Evolutionary conservation across 495 filamentous ascomycete genomes (phyloP), one percentile per base, ranked within the genome.

Genomic region (Penicillium samsonianum): DNA sequence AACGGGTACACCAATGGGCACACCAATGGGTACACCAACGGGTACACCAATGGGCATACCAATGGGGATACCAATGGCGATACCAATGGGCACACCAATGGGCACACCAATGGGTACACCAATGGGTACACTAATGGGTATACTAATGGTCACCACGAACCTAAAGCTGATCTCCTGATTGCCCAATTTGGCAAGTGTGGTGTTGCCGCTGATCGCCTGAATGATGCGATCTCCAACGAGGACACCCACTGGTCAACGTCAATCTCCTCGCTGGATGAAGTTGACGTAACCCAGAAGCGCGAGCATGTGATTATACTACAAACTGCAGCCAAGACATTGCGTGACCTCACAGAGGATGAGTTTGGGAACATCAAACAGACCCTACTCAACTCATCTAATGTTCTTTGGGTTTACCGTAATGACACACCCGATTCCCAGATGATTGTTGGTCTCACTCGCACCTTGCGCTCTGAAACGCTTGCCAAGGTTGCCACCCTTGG

Each of bases 401-500:
- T 76, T 0, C 60, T 85, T 11, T 85, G 82, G 82, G 73, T 80
- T 20, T 79, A 80, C 50, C 70, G 73, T 11, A 76, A 68, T 4
- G 66, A 71, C 1, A 71, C 67, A 20, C 80, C 82, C 16, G 73
- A 82, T 28, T 67, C 73, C 25, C 78, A 81, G 59, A 82, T 84
- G 76, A 68, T 80, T n/a, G 67, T 74, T 12, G 82, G 82, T 47
- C 56, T 83, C 9, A 77, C 76, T 45, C 67, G 82, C 35, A 80
- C 78, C 28, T 75, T 83, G 51, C 78, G 80, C 0, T 82, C 80
- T 0, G 82, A 84, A 62, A 65, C 77, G 0, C 60, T 77, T n/a
- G 67, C 80, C 23, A 80, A 78, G 42, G 79, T 82, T 41, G 75
- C 76, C 5, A 82, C 79, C 1, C 63, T 84, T 17, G 80, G 82